phyloP scores from a whole-genome alignment of 805 yeast genomes.

The Kuraishia ogatae region DNA sequence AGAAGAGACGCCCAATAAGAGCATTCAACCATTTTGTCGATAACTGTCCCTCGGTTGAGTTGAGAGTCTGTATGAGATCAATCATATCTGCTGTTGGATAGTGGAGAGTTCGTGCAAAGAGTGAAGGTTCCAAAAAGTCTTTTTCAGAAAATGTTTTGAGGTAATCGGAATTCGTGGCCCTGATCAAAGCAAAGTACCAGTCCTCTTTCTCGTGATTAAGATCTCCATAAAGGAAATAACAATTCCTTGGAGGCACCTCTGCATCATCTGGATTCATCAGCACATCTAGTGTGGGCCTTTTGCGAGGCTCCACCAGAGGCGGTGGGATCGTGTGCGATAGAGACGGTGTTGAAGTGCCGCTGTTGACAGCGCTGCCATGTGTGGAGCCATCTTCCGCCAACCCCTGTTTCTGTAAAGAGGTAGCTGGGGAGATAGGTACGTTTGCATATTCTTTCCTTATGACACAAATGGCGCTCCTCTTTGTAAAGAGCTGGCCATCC shows the following conservation, averaged over 20 bases:
- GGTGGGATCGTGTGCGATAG: not conserved
- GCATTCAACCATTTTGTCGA: slow-evolving; percentile 92
- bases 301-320: not conserved
- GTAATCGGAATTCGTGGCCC: slow-evolving; percentile 51
- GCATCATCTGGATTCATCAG: slow-evolving; percentile 9
- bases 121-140: slow-evolving; percentile 42
- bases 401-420: not conserved
- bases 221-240: slow-evolving; percentile 65
- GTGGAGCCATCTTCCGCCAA: not conserved
- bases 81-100: slow-evolving; percentile 65
- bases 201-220: slow-evolving; percentile 82
- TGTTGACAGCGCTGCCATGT: not conserved
- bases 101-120: slow-evolving; percentile 67
- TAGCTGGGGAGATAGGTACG: not conserved
- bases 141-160: slow-evolving; percentile 12
- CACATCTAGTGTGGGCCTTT: slow-evolving; percentile 8
- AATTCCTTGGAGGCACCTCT: slow-evolving; percentile 22
- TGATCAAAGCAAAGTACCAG: slow-evolving; percentile 81
- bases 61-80: slow-evolving; percentile 63
- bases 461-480: slow-evolving; percentile 64
- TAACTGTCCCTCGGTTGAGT: slow-evolving; percentile 76
- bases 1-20: slow-evolving; percentile 69
- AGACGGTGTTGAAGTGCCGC: not conserved
- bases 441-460: slow-evolving; percentile 10
- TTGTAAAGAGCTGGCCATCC: slow-evolving; percentile 77